Base-by-base conservation (phyloP, 177 flowering plant genomes). In the Tripterygium wilfordii region DNA sequence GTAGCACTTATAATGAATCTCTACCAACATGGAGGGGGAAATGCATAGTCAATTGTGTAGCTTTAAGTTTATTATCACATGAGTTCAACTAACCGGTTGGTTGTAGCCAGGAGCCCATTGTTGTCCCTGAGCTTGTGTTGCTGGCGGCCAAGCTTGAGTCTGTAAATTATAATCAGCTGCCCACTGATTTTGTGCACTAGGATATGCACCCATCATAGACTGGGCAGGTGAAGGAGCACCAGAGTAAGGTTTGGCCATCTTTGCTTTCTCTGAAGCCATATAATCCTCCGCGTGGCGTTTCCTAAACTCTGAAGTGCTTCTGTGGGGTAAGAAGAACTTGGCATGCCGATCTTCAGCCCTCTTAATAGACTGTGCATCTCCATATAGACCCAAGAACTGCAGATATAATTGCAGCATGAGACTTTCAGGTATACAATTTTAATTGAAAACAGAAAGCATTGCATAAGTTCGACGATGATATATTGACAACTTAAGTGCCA, bases 301-400 rank as follows among this genome's bases (percentile, higher is more conserved):
- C 63, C 60, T 89, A 14, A 77, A 74, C 51, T 76, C 88, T 21
- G 84, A 60, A 13, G 70, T 53, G 46, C 77, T 79, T 53, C 65
- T 74, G 48, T 82, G 95, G 42, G 58, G 74, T 53, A 80, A 57
- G 58, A 94, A 94, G 16, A 79, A 68, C 62, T 82, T 87, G 23
- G 85, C 72, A 64, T 94, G 99, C 53, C 90, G 64, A 61, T 83
- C 77, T 36, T 78, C 82, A 42, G 95, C 95, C 63, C 80, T 87
- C 76, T 85, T 81, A 4, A 85, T 68, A 12, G 75, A 54, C 41
- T 58, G 61, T 22, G 68, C 66, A 71, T 87, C 92, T 42, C 96
- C 97, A 80, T 87, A 88, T 18, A 83, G 80, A 69, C 83, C 85
- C 60, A 90, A 36, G 60, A 94, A 94, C 99, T 94, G 80, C 72